Percentiles rank a stretch among this genome's conserved stretches.
phyloP scores from a whole-genome alignment of 2,329 filamentous ascomycete species.

The Aspergillus sp. region DNA sequence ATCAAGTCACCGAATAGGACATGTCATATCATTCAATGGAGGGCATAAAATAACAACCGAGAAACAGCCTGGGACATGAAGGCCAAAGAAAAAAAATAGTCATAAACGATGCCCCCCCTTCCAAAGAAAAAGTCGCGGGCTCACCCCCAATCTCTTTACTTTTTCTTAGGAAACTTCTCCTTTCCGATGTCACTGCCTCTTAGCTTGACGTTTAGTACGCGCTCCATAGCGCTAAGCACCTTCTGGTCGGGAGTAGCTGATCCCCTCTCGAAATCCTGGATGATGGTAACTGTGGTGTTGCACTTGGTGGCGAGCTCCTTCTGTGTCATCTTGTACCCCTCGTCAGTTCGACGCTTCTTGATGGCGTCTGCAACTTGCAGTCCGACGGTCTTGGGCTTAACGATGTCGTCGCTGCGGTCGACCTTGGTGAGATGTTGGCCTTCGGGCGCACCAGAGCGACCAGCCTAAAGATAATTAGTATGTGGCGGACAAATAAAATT shows the following conservation, averaged over 20 bases:
- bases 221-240: conserved; percentile 74
- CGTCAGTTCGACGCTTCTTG: conserved; percentile 71
- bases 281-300: conserved; percentile 77
- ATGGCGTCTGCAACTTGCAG: conserved; percentile 79
- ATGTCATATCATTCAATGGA: conserved; percentile 17
- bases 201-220: conserved; percentile 83
- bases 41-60: conserved; percentile 10
- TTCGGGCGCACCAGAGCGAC: conserved; percentile 57
- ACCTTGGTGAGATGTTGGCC: conserved; percentile 97
- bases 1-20: conserved; percentile 15
- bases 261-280: conserved; percentile 84
- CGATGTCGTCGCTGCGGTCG: conserved; percentile 94
- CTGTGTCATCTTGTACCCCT: conserved; percentile 95
- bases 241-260: conserved; percentile 79
- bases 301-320: conserved; percentile 82
- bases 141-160: conserved; percentile 42
- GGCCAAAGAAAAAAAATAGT: conserved; percentile 11
- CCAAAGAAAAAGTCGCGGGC: conserved; percentile 25
- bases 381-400: conserved; percentile 92
- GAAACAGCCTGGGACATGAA: conserved; percentile 19
- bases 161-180: conserved; percentile 79
- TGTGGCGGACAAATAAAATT: background rate
- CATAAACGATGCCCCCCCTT: conserved; percentile 13
- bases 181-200: conserved; percentile 81
- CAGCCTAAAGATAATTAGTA: conserved; percentile 37